These are phyloP conservation scores for Diplodia sapinea DNA, from an alignment of 2,329 filamentous ascomycete species.

Conservation along the genomic window DNA sequence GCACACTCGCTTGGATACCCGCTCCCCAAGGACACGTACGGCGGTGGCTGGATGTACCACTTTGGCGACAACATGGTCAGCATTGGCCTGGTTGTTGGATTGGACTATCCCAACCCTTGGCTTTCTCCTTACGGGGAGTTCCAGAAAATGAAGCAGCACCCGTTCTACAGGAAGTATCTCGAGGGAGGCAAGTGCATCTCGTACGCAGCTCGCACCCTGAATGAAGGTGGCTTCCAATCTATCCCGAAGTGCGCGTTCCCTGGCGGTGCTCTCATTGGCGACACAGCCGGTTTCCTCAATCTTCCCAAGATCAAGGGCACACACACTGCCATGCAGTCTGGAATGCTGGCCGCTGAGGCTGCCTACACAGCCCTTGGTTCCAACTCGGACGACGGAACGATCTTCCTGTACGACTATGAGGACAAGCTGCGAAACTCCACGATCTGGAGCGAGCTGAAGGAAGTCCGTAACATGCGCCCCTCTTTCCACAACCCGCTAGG, in stretches of 20 bases:
- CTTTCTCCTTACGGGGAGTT: constrained; percentile 94
- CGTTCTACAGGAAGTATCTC: constrained; percentile 83
- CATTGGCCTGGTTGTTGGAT: constrained; percentile 86
- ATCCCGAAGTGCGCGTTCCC: constrained; percentile 98
- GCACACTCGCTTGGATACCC: constrained; percentile 94
- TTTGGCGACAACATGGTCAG: constrained; percentile 97
- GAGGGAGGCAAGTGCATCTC: constrained; percentile 98
- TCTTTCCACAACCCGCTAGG: constrained; percentile 90
- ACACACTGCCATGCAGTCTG: constrained; percentile 96
- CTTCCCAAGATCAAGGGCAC: constrained; percentile 99
- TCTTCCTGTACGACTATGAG: constrained; percentile 96
- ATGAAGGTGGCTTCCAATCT: constrained; percentile 95
- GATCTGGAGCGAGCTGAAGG: constrained; percentile 93
- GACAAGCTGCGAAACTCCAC: constrained; percentile 81
- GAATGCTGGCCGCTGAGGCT: constrained; percentile 94
- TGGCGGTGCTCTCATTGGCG: constrained; percentile 91
- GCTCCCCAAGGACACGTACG: constrained; percentile 85
- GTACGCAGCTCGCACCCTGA: constrained; percentile 88
- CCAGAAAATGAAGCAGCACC: constrained; percentile 97
- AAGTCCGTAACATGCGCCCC: constrained; percentile 96
- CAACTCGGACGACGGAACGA: constrained; percentile 60
- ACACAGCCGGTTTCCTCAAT: constrained; percentile 95
- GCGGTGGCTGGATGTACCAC: constrained; percentile 98
- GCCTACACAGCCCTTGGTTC: constrained; percentile 74
- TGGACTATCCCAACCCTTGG: constrained; percentile 98